Percentiles rank a stretch among this genome's conserved stretches.
Conservation (phyloP, 23 red algal species). For the Gracilaria domingensis region DNA sequence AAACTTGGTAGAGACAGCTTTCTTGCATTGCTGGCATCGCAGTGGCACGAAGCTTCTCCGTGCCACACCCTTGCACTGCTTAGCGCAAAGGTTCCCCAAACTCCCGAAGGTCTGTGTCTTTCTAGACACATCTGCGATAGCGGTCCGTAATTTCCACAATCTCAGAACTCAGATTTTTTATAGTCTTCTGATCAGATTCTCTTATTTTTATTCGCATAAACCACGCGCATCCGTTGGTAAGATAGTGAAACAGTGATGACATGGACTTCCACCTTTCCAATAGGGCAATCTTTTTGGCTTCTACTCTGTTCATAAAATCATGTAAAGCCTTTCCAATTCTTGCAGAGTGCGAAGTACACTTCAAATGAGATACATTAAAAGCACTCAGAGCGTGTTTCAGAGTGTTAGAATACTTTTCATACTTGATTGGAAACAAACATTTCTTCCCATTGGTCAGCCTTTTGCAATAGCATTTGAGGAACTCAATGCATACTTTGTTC, state of each 20-base stretch:
- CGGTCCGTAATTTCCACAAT: not conserved
- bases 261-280: constrained; percentile 5
- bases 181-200: not conserved
- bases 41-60: not conserved
- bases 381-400: no score
- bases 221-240: constrained; percentile 21
- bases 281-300: constrained; percentile 4
- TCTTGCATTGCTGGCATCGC: not conserved
- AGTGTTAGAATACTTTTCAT: no score
- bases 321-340: constrained; percentile 21
- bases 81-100: no score
- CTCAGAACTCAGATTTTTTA: not conserved
- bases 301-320: not conserved
- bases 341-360: constrained; percentile 30
- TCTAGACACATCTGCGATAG: constrained; percentile 26
- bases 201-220: constrained; percentile 8
- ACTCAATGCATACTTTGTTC: no score
- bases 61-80: no score
- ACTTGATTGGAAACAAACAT: no score
- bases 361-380: not conserved
- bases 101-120: not conserved
- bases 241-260: not conserved
- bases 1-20: no score
- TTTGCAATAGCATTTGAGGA: no score
- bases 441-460: no score